Percentiles rank a stretch among this genome's conserved stretches.
Evolutionary conservation across 768 basidiomycete species (phyloP).

Genomic region (Paxillus rubicundulus): DNA sequence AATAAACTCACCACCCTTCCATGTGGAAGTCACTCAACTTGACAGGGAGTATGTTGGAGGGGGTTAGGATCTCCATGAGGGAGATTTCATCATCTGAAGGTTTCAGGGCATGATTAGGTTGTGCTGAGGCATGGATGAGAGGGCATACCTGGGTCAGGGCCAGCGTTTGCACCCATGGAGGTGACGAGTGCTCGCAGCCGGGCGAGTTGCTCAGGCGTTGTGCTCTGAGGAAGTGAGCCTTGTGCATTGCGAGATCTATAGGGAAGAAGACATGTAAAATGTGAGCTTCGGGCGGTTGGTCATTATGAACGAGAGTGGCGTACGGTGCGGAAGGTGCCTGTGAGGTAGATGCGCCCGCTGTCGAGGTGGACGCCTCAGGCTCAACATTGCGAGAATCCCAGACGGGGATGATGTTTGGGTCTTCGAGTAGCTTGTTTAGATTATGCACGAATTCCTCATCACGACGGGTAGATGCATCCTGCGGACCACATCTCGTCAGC

Average conservation of each 20-base stretch:
- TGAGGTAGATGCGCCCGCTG: constrained; percentile 29
- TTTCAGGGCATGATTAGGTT: constrained; percentile 3
- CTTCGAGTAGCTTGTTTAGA: constrained; percentile 66
- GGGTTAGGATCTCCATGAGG: constrained; percentile 73
- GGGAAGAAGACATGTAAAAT: neutral
- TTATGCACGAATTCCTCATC: constrained; percentile 75
- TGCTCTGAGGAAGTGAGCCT: constrained; percentile 1
- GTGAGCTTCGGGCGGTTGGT: neutral
- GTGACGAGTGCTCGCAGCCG: constrained; percentile 55
- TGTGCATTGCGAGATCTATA: constrained; percentile 11
- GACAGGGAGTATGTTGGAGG: constrained; percentile 80
- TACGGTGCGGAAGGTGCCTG: constrained; percentile 32
- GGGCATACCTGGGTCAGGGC: constrained; percentile 15
- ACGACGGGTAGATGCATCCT: constrained; percentile 67
- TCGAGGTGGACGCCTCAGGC: constrained; percentile 48
- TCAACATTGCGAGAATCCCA: constrained; percentile 49
- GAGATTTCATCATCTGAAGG: constrained; percentile 48
- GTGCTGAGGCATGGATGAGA: neutral
- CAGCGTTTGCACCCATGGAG: constrained; percentile 39
- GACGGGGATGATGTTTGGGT: constrained; percentile 58
- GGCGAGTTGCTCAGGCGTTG: constrained; percentile 65
- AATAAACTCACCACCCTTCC: constrained; percentile 82
- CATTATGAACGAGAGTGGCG: neutral
- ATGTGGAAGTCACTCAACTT: constrained; percentile 71
- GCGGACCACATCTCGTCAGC: neutral